Conservation (phyloP, 1,139 yeast species). For the Nematodospora anomalae region DNA sequence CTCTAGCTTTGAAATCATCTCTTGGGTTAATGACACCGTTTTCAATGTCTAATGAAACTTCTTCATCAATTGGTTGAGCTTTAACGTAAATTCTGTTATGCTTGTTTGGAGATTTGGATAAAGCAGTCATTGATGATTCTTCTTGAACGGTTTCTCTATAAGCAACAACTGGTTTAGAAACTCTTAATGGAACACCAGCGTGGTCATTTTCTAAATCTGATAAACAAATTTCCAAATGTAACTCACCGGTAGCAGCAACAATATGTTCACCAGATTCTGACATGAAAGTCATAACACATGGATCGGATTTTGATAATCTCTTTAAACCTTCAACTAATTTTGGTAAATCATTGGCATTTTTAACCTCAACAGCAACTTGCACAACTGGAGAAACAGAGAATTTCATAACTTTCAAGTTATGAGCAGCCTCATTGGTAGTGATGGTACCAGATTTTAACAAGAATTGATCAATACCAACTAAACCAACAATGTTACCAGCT, state of each 20-base stretch:
- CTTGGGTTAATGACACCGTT: constrained; percentile 87
- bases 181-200: constrained; percentile 98
- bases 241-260: constrained; percentile 99
- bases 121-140: constrained; percentile 93
- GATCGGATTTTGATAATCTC: constrained; percentile 99
- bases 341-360: constrained; percentile 99
- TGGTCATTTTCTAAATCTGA: constrained; percentile 96
- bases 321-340: constrained; percentile 99
- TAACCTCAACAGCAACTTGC: constrained; percentile 98
- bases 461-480: constrained; percentile 99
- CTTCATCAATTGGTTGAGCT: constrained; percentile 96
- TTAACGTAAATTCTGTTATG: constrained; percentile 99
- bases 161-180: constrained; percentile 96
- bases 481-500: constrained; percentile 99
- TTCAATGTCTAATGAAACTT: constrained; percentile 90
- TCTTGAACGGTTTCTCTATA: constrained; percentile 98
- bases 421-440: constrained; percentile 94
- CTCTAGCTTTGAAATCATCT: constrained; percentile 99
- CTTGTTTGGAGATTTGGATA: constrained; percentile 99
- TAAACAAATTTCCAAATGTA: constrained; percentile 98
- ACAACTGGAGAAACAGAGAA: constrained; percentile 99
- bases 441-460: constrained; percentile 99
- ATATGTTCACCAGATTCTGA: constrained; percentile 98
- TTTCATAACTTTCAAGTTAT: constrained; percentile 99
- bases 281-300: constrained; percentile 90